Evolutionary conservation across 768 basidiomycete species (phyloP).

Genomic region (Zangia roseola): DNA sequence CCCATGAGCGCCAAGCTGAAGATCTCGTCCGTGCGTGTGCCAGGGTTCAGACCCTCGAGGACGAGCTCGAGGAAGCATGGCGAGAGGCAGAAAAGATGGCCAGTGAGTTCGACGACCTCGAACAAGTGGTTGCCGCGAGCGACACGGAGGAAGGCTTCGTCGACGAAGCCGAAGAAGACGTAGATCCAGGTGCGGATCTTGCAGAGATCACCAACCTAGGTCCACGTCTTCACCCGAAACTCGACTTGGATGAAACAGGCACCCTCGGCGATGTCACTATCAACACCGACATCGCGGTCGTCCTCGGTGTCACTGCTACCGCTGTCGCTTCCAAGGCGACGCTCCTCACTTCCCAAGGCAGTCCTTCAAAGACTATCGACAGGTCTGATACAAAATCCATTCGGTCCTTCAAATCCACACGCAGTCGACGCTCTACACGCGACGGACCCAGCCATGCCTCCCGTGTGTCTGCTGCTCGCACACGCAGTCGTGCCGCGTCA

Average conservation of each 20-base stretch:
- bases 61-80: conserved; percentile 81
- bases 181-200: no score
- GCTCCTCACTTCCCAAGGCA: conserved; percentile 20
- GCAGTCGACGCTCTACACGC: conserved; percentile 24
- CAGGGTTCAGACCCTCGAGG: conserved; percentile 56
- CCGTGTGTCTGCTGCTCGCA: conserved; percentile 62
- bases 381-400: conserved; percentile 25
- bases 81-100: conserved; percentile 72
- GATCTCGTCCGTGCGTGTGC: conserved; percentile 52
- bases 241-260: conserved; percentile 28
- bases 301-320: conserved; percentile 37
- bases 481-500: conserved; percentile 60
- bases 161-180: not conserved
- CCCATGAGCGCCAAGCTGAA: conserved; percentile 61
- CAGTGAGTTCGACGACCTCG: conserved; percentile 64
- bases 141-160: conserved; percentile 11
- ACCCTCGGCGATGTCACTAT: conserved; percentile 22
- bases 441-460: conserved; percentile 35
- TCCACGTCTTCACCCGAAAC: not conserved
- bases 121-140: conserved; percentile 31
- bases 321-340: conserved; percentile 39
- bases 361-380: not conserved
- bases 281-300: conserved; percentile 31
- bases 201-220: conserved; percentile 10
- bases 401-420: conserved; percentile 23